A percentile compares a stretch with the other conserved stretches of the same genome.
Evolutionary conservation across 2,329 filamentous ascomycete species (phyloP).

Genomic region (Drechslerella coelobrocha): DNA sequence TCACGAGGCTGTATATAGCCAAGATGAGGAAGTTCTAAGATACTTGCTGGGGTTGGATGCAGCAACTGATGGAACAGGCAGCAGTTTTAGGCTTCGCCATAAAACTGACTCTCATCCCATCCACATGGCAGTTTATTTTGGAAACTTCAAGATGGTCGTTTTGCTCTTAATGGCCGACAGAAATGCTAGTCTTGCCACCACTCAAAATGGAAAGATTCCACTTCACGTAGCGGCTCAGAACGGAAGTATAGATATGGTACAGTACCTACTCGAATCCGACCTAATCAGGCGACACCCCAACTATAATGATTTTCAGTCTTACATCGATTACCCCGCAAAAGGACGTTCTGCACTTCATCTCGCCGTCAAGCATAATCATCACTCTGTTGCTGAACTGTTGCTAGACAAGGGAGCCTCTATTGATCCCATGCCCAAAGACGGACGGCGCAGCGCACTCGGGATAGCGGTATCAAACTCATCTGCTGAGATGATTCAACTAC

Average conservation of each 20-base stretch:
- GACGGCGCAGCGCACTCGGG: background rate
- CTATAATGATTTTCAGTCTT: background rate
- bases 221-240: background rate
- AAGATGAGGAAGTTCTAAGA: background rate
- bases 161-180: background rate
- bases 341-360: slow-evolving; percentile 5
- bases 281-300: background rate
- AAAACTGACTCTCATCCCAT: background rate
- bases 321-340: background rate
- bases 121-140: background rate
- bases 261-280: slow-evolving; percentile 5
- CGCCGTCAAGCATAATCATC: slow-evolving; percentile 8
- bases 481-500: background rate
- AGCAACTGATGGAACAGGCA: no score
- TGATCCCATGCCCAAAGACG: background rate
- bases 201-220: background rate
- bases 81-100: background rate
- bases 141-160: background rate
- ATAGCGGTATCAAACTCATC: background rate
- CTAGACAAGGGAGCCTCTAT: slow-evolving; percentile 16
- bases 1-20: background rate
- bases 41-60: background rate
- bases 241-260: slow-evolving; percentile 17
- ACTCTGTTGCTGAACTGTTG: background rate
- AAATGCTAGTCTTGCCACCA: background rate